Evolutionary conservation across 371 early-diverging fungal genomes (phyloP).

Genomic region (Mucor indicus): DNA sequence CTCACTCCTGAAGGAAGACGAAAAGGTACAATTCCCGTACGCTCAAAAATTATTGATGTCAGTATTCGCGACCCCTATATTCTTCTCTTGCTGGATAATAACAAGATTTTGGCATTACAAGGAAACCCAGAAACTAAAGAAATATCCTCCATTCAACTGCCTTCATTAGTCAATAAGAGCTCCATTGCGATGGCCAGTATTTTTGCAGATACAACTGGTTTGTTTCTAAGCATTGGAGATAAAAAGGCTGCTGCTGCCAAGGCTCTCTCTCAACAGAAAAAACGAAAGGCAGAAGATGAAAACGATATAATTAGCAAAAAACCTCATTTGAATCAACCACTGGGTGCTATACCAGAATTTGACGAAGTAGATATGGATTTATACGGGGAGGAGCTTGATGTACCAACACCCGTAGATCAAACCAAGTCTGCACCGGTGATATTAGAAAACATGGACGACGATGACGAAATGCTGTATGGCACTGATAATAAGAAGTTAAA

Average conservation of each 20-base stretch:
- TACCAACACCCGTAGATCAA: not conserved
- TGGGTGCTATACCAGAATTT: too few species aligned
- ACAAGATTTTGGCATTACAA: slow-evolving; percentile 58
- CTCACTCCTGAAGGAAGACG: slow-evolving; percentile 66
- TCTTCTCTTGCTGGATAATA: slow-evolving; percentile 65
- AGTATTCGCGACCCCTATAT: slow-evolving; percentile 82
- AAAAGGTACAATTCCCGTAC: slow-evolving; percentile 57
- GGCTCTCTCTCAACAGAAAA: slow-evolving; percentile 16
- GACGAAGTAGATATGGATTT: slow-evolving; percentile 67
- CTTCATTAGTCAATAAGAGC: slow-evolving; percentile 44
- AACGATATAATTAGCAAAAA: slow-evolving; percentile 2
- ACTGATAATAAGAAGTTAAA: not conserved
- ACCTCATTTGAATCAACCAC: slow-evolving; percentile 10
- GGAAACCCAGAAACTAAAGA: slow-evolving; percentile 55
- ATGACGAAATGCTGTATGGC: slow-evolving; percentile 33
- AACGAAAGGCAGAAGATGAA: slow-evolving; percentile 23
- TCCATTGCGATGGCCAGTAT: slow-evolving; percentile 50
- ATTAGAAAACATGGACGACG: slow-evolving; percentile 16
- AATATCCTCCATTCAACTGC: slow-evolving; percentile 30
- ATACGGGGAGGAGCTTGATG: slow-evolving; percentile 44
- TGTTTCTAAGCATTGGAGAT: slow-evolving; percentile 44
- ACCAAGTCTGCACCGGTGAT: not conserved
- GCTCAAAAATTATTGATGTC: slow-evolving; percentile 65
- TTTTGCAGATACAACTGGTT: slow-evolving; percentile 56
- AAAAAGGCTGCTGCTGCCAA: slow-evolving; percentile 6